Evolutionary conservation across 768 basidiomycete genomes (phyloP).

Genomic region (Agrocybe pediades): DNA sequence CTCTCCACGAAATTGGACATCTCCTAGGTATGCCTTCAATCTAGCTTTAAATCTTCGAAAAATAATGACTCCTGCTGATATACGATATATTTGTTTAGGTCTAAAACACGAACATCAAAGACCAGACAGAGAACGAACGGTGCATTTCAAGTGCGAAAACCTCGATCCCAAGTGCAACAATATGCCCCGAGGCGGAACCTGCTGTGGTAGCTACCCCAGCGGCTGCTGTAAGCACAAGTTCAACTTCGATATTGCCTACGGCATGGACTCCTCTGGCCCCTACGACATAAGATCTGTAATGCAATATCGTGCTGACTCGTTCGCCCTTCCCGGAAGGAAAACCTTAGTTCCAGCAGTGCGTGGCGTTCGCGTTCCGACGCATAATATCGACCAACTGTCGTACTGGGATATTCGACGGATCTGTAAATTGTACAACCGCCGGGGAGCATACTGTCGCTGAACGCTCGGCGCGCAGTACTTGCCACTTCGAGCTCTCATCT

Average conservation of each 20-base stretch:
- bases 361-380: too few species aligned
- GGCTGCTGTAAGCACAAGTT: neutral
- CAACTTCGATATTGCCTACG: neutral
- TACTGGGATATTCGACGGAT: too few species aligned
- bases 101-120: constrained; percentile 6
- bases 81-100: neutral
- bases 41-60: neutral
- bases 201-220: neutral
- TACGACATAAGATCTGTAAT: constrained; percentile 2
- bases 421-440: too few species aligned
- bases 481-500: too few species aligned
- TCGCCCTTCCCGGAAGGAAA: constrained; percentile 1
- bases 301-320: neutral
- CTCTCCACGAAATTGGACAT: constrained; percentile 4
- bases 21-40: neutral
- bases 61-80: neutral
- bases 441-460: too few species aligned
- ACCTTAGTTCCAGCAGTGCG: constrained; percentile 1
- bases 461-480: too few species aligned
- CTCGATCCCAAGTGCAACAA: neutral
- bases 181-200: constrained; percentile 2
- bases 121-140: neutral
- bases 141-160: constrained; percentile 3
- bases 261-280: neutral
- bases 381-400: too few species aligned